phyloP scores from a whole-genome alignment of 2,329 filamentous ascomycete genomes.

The Biscogniauxia sp. region DNA sequence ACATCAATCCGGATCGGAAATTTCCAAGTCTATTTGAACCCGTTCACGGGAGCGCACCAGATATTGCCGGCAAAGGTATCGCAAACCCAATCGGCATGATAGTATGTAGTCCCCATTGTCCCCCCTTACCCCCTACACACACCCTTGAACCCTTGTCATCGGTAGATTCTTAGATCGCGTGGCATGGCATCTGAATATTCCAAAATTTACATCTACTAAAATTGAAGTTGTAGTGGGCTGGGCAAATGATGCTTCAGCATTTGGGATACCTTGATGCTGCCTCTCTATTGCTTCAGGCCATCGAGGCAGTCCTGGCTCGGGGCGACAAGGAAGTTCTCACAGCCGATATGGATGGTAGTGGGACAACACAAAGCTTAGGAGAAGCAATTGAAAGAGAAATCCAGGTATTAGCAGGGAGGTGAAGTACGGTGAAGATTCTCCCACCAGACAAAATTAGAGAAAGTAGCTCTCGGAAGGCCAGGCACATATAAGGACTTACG shows the following conservation, averaged over 20 bases:
- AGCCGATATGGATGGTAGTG: slow-evolving; percentile 57
- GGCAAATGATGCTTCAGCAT: slow-evolving; percentile 65
- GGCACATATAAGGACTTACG: too few species aligned
- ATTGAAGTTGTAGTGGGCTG: slow-evolving; percentile 50
- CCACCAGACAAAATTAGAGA: too few species aligned
- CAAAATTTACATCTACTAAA: neutral
- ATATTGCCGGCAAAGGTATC: slow-evolving; percentile 62
- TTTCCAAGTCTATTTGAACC: slow-evolving; percentile 64
- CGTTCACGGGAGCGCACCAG: slow-evolving; percentile 62
- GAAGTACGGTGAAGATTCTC: too few species aligned
- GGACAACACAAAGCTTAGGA: slow-evolving; percentile 57
- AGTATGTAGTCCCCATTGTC: slow-evolving; percentile 21
- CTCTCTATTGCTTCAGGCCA: slow-evolving; percentile 35
- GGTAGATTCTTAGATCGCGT: neutral
- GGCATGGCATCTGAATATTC: neutral
- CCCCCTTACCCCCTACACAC: neutral
- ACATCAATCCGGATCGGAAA: slow-evolving; percentile 58
- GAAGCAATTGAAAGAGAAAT: slow-evolving; percentile 43
- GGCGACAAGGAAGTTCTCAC: slow-evolving; percentile 54
- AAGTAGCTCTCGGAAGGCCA: too few species aligned
- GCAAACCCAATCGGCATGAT: slow-evolving; percentile 65
- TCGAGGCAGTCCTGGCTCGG: slow-evolving; percentile 29
- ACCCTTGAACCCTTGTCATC: neutral
- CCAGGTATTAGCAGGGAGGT: neutral
- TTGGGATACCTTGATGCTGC: slow-evolving; percentile 59